phyloP scores from a whole-genome alignment of 768 basidiomycete species.

The Boletus subparvulus region DNA sequence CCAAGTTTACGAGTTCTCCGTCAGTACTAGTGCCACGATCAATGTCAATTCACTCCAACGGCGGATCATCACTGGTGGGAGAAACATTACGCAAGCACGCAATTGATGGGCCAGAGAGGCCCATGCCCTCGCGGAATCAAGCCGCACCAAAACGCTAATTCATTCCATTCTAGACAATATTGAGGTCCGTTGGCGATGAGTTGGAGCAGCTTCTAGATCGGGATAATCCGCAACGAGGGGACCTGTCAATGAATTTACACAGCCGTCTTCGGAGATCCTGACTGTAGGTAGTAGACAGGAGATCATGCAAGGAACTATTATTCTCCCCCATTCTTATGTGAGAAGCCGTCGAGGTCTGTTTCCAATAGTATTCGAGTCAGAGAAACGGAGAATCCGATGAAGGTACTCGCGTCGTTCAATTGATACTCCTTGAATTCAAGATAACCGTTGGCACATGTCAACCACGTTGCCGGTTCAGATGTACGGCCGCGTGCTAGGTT shows the following conservation, averaged over 20 bases:
- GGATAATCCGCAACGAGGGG: background rate
- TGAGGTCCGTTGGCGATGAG: conserved; percentile 9
- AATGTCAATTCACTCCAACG: conserved; percentile 1
- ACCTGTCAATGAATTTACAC: background rate
- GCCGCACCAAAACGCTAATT: background rate
- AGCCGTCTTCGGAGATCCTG: conserved; percentile 6
- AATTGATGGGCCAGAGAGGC: conserved; percentile 6
- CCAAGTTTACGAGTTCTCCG: conserved; percentile 7
- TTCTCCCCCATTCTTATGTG: background rate
- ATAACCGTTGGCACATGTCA: conserved; percentile 14
- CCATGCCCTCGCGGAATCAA: conserved; percentile 23
- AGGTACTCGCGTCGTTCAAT: background rate
- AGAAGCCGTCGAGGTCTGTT: background rate
- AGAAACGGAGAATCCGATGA: background rate
- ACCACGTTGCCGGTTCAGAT: conserved; percentile 13
- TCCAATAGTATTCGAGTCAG: background rate
- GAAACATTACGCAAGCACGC: conserved; percentile 14
- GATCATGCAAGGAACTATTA: background rate
- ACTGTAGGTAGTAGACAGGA: background rate
- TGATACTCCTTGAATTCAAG: conserved; percentile 9
- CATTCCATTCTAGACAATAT: conserved; percentile 25
- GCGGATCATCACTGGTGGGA: conserved; percentile 7
- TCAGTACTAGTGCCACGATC: background rate
- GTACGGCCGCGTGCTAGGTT: background rate
- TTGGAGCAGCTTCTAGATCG: conserved; percentile 10